Percentiles rank a stretch among this genome's conserved stretches.
Conservation (phyloP, 441 rosid species). For the Mallotus repandus region DNA sequence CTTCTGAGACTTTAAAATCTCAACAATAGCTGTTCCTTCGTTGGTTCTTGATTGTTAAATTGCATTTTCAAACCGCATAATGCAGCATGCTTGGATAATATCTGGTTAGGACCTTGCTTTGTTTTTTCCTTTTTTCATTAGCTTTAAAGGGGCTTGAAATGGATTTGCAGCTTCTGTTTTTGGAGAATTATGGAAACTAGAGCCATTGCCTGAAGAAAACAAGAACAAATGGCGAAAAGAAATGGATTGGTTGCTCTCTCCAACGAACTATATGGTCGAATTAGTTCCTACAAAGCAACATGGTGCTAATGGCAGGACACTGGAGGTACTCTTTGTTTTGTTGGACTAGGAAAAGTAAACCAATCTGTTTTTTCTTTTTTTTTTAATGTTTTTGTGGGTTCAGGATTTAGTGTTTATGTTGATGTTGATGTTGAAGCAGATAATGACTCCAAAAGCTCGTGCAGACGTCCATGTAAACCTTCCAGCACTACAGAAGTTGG, state of each 20-base stretch:
- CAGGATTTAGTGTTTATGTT: slow-evolving; percentile 2
- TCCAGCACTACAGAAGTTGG: slow-evolving; percentile 93
- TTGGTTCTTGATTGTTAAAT: too few relatives aligned
- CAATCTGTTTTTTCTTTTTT: not conserved
- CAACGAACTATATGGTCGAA: slow-evolving; percentile 92
- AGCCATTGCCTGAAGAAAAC: slow-evolving; percentile 79
- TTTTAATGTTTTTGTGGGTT: slow-evolving; percentile 10
- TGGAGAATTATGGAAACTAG: slow-evolving; percentile 95
- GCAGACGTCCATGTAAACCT: slow-evolving; percentile 93
- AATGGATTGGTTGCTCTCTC: slow-evolving; percentile 96
- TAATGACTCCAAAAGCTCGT: slow-evolving; percentile 93
- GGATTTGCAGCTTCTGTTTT: slow-evolving; percentile 65
- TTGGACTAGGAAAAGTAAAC: slow-evolving; percentile 10
- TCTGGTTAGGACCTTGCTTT: not conserved
- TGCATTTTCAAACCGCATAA: too few relatives aligned
- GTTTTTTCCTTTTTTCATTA: slow-evolving; percentile 14
- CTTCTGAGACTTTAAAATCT: not conserved
- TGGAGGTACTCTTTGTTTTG: slow-evolving; percentile 60
- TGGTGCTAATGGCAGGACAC: slow-evolving; percentile 65
- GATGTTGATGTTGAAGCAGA: slow-evolving; percentile 46
- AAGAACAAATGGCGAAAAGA: slow-evolving; percentile 82
- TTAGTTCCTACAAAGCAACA: slow-evolving; percentile 91
- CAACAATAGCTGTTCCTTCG: too few relatives aligned
- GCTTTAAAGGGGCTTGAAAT: slow-evolving; percentile 17
- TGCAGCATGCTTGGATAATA: too few relatives aligned